Percentiles rank a stretch among this genome's conserved stretches.
Evolutionary conservation across 2,329 filamentous ascomycete species (phyloP).

Genomic region (Exophiala dermatitidis): DNA sequence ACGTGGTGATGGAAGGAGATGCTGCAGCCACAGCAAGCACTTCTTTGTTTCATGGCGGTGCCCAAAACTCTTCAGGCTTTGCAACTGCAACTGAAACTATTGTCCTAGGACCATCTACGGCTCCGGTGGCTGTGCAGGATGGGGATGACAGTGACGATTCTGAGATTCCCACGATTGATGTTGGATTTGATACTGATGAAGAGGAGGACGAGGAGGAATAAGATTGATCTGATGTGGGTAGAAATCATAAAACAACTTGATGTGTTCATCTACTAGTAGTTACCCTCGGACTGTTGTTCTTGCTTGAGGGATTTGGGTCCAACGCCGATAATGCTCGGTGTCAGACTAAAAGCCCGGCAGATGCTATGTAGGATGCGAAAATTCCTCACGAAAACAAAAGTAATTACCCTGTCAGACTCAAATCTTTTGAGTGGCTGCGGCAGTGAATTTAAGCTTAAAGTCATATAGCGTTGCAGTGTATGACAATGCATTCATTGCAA

Average conservation of each 20-base stretch:
- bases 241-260: background rate
- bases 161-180: conserved; percentile 43
- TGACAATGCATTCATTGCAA: no score
- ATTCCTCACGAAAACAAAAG: no score
- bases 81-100: background rate
- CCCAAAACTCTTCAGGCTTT: background rate
- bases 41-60: background rate
- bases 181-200: conserved; percentile 43
- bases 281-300: no score
- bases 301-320: no score
- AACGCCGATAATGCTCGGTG: no score
- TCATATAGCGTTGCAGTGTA: no score
- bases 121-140: background rate
- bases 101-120: background rate
- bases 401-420: no score
- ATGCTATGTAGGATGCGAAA: no score
- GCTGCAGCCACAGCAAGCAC: background rate
- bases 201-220: conserved; percentile 35
- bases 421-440: no score
- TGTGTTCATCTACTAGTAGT: no score
- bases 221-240: background rate
- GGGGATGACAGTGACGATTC: conserved; percentile 40
- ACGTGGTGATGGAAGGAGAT: background rate
- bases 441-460: no score
- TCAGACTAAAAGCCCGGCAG: no score